Conservation (phyloP, 345 rosid species). For the Salix purpurea region DNA sequence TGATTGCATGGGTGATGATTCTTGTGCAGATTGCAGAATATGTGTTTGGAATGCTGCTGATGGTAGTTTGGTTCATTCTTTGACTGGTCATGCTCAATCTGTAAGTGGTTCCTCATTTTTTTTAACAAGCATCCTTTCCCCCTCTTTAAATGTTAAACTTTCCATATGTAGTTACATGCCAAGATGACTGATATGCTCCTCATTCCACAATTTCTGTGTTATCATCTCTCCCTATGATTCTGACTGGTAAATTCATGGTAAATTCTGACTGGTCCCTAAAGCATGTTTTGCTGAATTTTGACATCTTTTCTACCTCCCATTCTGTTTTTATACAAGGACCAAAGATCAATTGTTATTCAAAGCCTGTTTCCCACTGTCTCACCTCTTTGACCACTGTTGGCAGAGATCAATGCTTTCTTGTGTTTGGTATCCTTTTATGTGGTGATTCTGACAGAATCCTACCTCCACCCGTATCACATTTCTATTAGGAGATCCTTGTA, state of each 20-base stretch:
- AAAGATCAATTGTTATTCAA: neutral
- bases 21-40: slow-evolving; percentile 90
- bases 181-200: neutral
- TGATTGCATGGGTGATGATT: neutral
- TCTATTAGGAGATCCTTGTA: neutral
- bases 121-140: neutral
- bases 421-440: neutral
- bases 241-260: neutral
- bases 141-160: neutral
- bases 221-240: neutral
- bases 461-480: neutral
- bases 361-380: neutral
- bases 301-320: neutral
- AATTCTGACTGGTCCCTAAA: neutral
- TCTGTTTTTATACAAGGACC: neutral
- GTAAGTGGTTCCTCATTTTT: slow-evolving; percentile 47
- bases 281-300: neutral
- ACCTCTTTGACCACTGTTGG: neutral
- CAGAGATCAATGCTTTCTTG: neutral
- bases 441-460: neutral
- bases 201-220: neutral
- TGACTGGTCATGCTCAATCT: slow-evolving; percentile 93
- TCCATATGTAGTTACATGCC: neutral
- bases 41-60: slow-evolving; percentile 99
- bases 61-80: slow-evolving; percentile 90